Evolutionary conservation across 345 rosid genomes (phyloP).

Genomic region (Excoecaria cochinchinensis): DNA sequence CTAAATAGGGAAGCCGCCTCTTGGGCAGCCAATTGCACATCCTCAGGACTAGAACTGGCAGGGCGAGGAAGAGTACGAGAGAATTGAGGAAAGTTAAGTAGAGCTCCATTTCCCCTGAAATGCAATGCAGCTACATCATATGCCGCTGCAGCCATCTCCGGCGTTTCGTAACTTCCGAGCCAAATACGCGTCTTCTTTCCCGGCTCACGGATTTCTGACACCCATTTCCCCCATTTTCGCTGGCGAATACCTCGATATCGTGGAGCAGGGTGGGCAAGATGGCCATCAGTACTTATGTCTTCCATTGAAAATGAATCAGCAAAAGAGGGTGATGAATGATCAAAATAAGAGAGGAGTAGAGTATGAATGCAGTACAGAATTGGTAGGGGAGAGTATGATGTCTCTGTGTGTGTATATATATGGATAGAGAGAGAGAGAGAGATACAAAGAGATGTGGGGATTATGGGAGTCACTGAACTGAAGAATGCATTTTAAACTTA

Average conservation of each 20-base stretch:
- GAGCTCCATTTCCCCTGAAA: constrained; percentile 51
- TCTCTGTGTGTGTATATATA: background rate
- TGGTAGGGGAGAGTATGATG: background rate
- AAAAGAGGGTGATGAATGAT: background rate
- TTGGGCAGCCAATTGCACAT: constrained; percentile 71
- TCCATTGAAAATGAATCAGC: constrained; percentile 1
- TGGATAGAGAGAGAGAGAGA: background rate
- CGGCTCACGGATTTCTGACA: constrained; percentile 81
- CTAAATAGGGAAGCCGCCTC: constrained; percentile 39
- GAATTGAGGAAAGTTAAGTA: constrained; percentile 66
- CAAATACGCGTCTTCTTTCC: constrained; percentile 79
- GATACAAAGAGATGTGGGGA: constrained; percentile 4
- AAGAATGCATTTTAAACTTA: too few species aligned
- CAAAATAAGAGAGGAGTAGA: background rate
- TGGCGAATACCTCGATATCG: constrained; percentile 63
- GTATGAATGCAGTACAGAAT: background rate
- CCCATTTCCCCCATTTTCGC: constrained; percentile 97
- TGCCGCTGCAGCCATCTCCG: constrained; percentile 90
- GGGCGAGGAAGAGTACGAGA: constrained; percentile 48
- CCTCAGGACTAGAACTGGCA: constrained; percentile 48
- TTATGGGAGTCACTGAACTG: constrained; percentile 17
- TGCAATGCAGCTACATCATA: constrained; percentile 76
- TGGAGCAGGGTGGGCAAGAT: background rate
- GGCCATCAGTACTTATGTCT: constrained; percentile 2
- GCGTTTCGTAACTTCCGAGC: constrained; percentile 73